phyloP scores from a whole-genome alignment of 345 rosid species.

The Combretum micranthum region DNA sequence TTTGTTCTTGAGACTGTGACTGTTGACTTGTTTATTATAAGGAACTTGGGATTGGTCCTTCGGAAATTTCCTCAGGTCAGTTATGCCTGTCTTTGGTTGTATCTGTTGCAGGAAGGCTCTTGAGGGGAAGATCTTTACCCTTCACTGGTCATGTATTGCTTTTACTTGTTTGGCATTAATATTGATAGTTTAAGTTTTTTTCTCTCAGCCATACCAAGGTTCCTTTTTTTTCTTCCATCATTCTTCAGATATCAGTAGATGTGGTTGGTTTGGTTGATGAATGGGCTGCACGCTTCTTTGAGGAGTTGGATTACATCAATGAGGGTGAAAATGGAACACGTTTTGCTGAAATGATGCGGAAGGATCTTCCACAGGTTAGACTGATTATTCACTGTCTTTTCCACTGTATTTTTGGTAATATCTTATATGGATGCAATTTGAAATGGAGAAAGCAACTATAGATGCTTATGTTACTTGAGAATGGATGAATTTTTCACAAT shows the following conservation, averaged over 20 bases:
- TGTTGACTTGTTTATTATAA: conserved; percentile 69
- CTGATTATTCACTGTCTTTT: conserved; percentile 5
- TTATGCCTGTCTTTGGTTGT: no score
- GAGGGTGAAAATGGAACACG: conserved; percentile 90
- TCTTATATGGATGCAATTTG: no score
- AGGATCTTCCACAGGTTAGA: conserved; percentile 95
- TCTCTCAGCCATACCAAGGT: no score
- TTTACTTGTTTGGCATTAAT: neutral
- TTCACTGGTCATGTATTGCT: neutral
- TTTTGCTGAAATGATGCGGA: conserved; percentile 93
- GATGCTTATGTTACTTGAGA: no score
- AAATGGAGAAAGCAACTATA: no score
- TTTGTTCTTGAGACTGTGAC: conserved; percentile 97
- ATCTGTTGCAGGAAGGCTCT: no score
- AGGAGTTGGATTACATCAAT: conserved; percentile 90
- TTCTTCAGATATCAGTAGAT: conserved; percentile 64
- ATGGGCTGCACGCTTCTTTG: conserved; percentile 98
- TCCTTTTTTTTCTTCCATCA: neutral
- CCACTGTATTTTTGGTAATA: no score
- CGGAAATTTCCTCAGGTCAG: conserved; percentile 91
- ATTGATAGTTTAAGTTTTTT: no score
- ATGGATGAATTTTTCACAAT: no score
- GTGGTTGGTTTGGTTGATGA: conserved; percentile 98
- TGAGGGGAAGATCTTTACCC: neutral
- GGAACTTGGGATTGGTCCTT: conserved; percentile 76